phyloP scores from a whole-genome alignment of 2,329 filamentous ascomycete genomes.

The Stagonosporopsis cucurbitacearum region DNA sequence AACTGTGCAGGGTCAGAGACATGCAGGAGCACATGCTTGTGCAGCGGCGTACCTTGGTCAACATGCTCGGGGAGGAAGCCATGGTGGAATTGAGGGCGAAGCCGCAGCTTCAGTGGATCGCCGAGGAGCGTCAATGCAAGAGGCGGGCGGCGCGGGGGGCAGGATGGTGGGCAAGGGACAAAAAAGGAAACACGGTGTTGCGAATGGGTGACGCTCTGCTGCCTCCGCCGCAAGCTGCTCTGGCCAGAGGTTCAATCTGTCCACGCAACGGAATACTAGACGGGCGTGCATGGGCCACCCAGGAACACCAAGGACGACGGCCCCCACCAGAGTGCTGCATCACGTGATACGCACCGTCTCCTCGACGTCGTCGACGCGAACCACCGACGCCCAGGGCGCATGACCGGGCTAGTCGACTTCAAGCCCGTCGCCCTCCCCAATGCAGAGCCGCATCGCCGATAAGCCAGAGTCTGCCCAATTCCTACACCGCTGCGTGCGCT shows the following conservation, averaged over 20 bases:
- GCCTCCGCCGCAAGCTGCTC: constrained; percentile 38
- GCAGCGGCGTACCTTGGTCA: constrained; percentile 56
- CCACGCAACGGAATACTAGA: constrained; percentile 35
- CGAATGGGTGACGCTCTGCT: constrained; percentile 30
- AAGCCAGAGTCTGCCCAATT: constrained; percentile 27
- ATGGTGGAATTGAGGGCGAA: constrained; percentile 53
- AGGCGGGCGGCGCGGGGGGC: constrained; percentile 18
- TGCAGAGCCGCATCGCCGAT: constrained; percentile 35
- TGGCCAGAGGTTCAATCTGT: constrained; percentile 47
- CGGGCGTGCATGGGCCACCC: constrained; percentile 1
- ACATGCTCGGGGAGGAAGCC: constrained; percentile 58
- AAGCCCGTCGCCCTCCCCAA: constrained; percentile 1
- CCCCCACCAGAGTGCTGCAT: constrained; percentile 16
- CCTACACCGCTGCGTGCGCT: constrained; percentile 34
- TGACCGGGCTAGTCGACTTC: constrained; percentile 9
- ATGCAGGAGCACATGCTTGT: constrained; percentile 10
- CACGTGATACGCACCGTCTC: constrained; percentile 18
- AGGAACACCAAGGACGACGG: constrained; percentile 4
- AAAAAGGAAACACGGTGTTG: constrained; percentile 32
- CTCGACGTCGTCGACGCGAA: not conserved
- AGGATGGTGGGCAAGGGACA: constrained; percentile 16
- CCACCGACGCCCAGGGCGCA: constrained; percentile 7
- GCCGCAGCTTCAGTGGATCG: constrained; percentile 51
- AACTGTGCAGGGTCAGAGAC: constrained; percentile 54
- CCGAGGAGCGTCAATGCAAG: constrained; percentile 39